Percentiles rank a stretch among this genome's conserved stretches.
These are phyloP conservation scores for Juglanconis oblonga DNA, from an alignment of 2,329 filamentous ascomycete genomes.

Conservation along the genomic window DNA sequence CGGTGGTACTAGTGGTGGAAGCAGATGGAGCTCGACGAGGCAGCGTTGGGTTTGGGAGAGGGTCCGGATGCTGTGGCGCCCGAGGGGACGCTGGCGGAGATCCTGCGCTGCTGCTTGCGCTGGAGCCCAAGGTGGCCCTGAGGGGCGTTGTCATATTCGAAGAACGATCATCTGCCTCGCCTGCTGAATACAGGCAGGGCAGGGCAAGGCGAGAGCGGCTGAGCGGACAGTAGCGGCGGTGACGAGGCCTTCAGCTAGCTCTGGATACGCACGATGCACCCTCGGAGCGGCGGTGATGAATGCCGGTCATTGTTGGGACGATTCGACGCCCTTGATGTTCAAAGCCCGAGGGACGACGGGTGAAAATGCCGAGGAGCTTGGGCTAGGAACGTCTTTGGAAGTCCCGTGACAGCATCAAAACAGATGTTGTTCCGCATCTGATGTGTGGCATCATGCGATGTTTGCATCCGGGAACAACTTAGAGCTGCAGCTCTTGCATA, in stretches of 20 bases:
- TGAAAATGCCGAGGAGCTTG: background rate
- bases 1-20: background rate
- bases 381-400: background rate
- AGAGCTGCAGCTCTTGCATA: no score
- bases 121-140: constrained; percentile 1
- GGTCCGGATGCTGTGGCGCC: background rate
- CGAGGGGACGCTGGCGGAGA: constrained; percentile 2
- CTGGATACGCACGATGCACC: constrained; percentile 6
- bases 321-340: background rate
- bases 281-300: constrained; percentile 3
- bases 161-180: background rate
- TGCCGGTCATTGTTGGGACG: background rate
- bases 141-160: constrained; percentile 7
- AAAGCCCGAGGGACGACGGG: background rate
- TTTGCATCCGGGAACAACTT: no score
- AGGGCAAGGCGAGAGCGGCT: background rate
- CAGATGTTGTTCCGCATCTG: no score
- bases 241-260: background rate
- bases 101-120: background rate
- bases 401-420: background rate
- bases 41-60: background rate
- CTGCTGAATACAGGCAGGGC: background rate
- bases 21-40: constrained; percentile 4
- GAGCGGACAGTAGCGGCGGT: background rate
- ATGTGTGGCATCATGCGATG: no score